phyloP scores from a whole-genome alignment of 2,329 filamentous ascomycete species.

The Exophiala sp. region DNA sequence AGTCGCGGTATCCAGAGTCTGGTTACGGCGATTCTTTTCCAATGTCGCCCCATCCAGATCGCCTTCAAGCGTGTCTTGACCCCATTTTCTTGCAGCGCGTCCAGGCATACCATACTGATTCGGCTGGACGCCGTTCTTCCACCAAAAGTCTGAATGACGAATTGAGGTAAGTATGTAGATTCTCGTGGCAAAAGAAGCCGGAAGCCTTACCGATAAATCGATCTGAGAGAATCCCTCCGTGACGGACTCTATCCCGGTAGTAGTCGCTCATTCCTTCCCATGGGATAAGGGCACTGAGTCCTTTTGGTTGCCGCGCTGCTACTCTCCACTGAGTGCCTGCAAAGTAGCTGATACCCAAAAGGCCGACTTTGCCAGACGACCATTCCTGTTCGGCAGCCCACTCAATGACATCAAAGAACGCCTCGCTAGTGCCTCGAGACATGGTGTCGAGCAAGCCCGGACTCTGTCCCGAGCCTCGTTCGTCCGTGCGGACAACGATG shows the following conservation, averaged over 20 bases:
- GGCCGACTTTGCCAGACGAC: constrained; percentile 50
- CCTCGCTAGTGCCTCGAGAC: constrained; percentile 50
- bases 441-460: constrained; percentile 52
- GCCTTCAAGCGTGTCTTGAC: constrained; percentile 42
- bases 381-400: constrained; percentile 51
- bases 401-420: constrained; percentile 51
- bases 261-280: too few relatives aligned
- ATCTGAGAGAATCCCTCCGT: constrained; percentile 57
- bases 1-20: too few relatives aligned
- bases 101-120: constrained; percentile 65
- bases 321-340: constrained; percentile 55
- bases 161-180: too few relatives aligned
- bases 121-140: constrained; percentile 48
- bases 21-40: too few relatives aligned
- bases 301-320: constrained; percentile 50
- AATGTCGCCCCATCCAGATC: constrained; percentile 35
- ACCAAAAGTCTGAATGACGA: too few relatives aligned
- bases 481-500: constrained; percentile 54
- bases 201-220: too few relatives aligned
- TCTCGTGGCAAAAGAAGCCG: too few relatives aligned
- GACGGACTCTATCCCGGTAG: constrained; percentile 56
- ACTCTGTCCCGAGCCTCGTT: constrained; percentile 50
- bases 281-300: constrained; percentile 49
- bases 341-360: constrained; percentile 52
- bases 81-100: constrained; percentile 50